Evolutionary conservation across 2,329 filamentous ascomycete species (phyloP).

Genomic region (Fusarium napiforme): DNA sequence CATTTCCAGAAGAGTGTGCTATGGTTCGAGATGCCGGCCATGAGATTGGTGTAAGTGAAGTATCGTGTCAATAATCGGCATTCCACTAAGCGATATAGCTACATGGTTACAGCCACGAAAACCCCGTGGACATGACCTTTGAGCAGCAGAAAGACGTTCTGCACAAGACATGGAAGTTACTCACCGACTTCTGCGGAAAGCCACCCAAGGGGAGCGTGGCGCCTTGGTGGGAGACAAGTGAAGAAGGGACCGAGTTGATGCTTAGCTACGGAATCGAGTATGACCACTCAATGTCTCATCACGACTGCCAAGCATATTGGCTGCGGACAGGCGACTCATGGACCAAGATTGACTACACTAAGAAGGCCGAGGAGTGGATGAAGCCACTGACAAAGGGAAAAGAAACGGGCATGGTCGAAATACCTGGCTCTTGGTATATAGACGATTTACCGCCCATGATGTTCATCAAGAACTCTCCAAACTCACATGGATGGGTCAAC

Average conservation of each 20-base stretch:
- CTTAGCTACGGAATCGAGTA: slow-evolving; percentile 76
- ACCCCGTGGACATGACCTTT: slow-evolving; percentile 75
- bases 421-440: slow-evolving; percentile 70
- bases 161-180: slow-evolving; percentile 76
- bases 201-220: slow-evolving; percentile 78
- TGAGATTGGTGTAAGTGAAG: slow-evolving; percentile 57
- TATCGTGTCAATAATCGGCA: slow-evolving; percentile 56
- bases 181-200: slow-evolving; percentile 74
- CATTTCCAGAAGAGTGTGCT: slow-evolving; percentile 59
- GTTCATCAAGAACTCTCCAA: slow-evolving; percentile 58
- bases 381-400: slow-evolving; percentile 68
- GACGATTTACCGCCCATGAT: slow-evolving; percentile 76
- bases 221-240: slow-evolving; percentile 78
- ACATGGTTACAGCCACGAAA: slow-evolving; percentile 81
- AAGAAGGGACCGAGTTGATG: slow-evolving; percentile 73
- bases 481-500: slow-evolving; percentile 7
- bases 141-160: slow-evolving; percentile 83
- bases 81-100: slow-evolving; percentile 44
- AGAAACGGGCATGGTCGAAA: slow-evolving; percentile 72
- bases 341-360: slow-evolving; percentile 73
- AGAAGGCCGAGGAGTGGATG: slow-evolving; percentile 44
- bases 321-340: slow-evolving; percentile 72
- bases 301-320: slow-evolving; percentile 75
- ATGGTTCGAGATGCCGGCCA: slow-evolving; percentile 60
- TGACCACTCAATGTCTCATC: slow-evolving; percentile 71